Evolutionary conservation across 2,329 filamentous ascomycete species (phyloP).

Genomic region (Aureobasidium sp.): DNA sequence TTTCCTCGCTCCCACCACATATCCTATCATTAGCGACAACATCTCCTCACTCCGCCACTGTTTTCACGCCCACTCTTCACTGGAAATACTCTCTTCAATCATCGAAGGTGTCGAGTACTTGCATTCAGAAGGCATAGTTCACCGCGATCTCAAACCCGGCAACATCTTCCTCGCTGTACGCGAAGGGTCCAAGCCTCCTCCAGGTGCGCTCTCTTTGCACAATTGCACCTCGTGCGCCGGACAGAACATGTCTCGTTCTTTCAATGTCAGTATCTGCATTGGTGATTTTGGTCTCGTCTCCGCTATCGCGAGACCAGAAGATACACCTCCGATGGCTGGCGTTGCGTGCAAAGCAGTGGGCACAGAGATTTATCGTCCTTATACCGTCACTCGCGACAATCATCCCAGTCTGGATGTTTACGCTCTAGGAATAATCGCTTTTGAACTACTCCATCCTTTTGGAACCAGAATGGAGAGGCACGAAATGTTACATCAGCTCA

Average conservation of each 20-base stretch:
- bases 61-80: conserved; percentile 52
- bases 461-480: conserved; percentile 36
- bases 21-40: conserved; percentile 12
- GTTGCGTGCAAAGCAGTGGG: conserved; percentile 43
- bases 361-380: conserved; percentile 57
- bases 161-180: conserved; percentile 56
- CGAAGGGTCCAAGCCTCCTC: conserved; percentile 23
- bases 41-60: conserved; percentile 45
- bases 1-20: conserved; percentile 43
- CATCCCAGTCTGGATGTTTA: conserved; percentile 55
- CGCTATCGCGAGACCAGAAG: conserved; percentile 40
- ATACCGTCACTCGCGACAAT: conserved; percentile 25
- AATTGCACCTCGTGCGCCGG: conserved; percentile 31
- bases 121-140: conserved; percentile 54
- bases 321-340: conserved; percentile 14
- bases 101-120: conserved; percentile 59
- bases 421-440: conserved; percentile 54
- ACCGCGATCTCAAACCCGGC: conserved; percentile 61
- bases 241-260: background rate
- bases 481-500: conserved; percentile 30
- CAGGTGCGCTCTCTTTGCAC: conserved; percentile 42
- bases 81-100: conserved; percentile 53
- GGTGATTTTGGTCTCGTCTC: conserved; percentile 63
- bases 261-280: conserved; percentile 53
- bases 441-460: conserved; percentile 55